Base-by-base conservation (phyloP, 305 asterid genomes). In the Solanum aculeatissimum region DNA sequence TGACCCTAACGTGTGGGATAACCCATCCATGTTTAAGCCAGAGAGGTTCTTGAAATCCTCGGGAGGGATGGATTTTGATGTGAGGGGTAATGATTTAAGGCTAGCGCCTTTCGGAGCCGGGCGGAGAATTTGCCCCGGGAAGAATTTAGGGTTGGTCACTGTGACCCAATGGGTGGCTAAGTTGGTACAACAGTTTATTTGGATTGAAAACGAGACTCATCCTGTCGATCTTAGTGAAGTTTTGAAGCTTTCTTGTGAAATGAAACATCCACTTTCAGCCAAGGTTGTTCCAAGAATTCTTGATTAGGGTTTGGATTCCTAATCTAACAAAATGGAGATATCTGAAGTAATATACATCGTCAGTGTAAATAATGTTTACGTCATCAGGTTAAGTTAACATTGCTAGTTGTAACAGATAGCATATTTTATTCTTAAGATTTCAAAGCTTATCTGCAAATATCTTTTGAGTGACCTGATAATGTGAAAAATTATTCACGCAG, bases 81-180 rank as follows among this genome's bases (percentile, higher is more conserved):
- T 93, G 19, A 87, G 91, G 45, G 97, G 97, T 1, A 75, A 85
- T 27, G 97, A 93, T 51, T 53, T 93, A 84, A 83, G 97, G 87
- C 89, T 93, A 1, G 93, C 95, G 4, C 95, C 97, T 7, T 93
- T 93, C 25, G 95, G 97, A 43, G 92, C 97, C 0, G 97, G 97
- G 3, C 91, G 93, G 0, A 84, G 94, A 86, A 91, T 92, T 45
- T 93, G 94, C 78, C 97, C 94, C 1, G 95, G 95, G 6, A 88
- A 87, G 90, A 88, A 86, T 38, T 58, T 92, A 42, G 94, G 97
- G 55, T 25, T 90, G 15, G 91, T 87, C 9, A 93, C 83, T 1
- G 95, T 93, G 80, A 84, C 84, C 57, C 83, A 89, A 1, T 93
- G 93, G 91, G 94, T 92, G 83, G 95, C 93, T 7, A 90, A 85